A percentile compares a stretch with the other conserved stretches of the same genome.
Conservation (phyloP, 2,329 filamentous ascomycete genomes). For the Hypoxylon sp. region DNA sequence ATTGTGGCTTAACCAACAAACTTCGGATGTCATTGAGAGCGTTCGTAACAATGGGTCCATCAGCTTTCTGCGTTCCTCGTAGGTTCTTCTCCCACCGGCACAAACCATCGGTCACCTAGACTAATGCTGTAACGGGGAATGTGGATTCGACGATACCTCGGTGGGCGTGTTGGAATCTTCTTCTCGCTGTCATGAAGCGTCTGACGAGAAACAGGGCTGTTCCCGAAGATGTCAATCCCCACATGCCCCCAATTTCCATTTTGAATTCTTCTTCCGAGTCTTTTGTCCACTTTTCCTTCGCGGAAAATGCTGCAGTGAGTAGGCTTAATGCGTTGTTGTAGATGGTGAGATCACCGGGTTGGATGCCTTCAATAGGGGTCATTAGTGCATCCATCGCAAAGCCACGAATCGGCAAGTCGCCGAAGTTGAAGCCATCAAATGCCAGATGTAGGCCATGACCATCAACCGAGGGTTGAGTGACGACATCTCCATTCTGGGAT, state of each 20-base stretch:
- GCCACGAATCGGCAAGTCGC: neutral
- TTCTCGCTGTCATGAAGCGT: neutral
- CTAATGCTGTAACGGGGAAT: neutral
- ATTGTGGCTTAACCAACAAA: no score
- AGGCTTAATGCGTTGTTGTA: conserved; percentile 1
- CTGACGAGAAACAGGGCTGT: neutral
- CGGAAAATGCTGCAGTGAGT: neutral
- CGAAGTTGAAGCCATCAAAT: conserved; percentile 7
- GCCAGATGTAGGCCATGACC: neutral
- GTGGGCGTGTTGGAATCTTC: no score
- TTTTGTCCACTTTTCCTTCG: neutral
- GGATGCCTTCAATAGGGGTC: conserved; percentile 1
- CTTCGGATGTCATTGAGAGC: no score
- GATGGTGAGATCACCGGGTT: neutral
- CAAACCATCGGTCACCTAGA: neutral
- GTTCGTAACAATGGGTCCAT: no score
- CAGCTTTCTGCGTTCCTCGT: no score
- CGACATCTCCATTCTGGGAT: no score
- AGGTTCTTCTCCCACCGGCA: no score
- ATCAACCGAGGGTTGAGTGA: no score
- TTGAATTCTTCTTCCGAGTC: neutral
- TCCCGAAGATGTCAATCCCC: neutral
- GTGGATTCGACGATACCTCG: neutral
- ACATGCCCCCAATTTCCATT: neutral
- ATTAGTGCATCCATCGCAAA: neutral